Base-by-base conservation (phyloP, 208 protist genomes). In the Acanthamoeba healyi region DNA sequence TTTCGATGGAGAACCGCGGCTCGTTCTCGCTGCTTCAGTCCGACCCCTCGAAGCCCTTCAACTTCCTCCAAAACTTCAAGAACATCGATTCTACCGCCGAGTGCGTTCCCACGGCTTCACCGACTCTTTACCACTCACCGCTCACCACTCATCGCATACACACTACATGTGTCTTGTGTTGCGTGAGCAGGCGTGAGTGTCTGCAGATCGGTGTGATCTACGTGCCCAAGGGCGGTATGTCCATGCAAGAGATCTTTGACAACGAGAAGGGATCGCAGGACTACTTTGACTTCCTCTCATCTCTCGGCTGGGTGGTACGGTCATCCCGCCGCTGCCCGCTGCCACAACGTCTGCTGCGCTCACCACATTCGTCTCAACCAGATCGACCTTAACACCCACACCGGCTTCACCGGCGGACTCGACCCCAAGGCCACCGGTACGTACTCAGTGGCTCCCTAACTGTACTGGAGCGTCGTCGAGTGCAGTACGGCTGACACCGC, bases 1-100 rank as follows among this genome's bases (percentile, higher is more conserved):
- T 90, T 7, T 90, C 82, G 51, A 38, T 90, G 82, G 82, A 90
- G 32, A 90, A 90, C 82, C 49, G 82, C 22, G 54, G 82, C 51
- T 2, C 54, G 38, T 90, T 90, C 42, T 65, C 82, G 29, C 58
- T 90, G n/a, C 82, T 90, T 10, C 82, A 90, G 58, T 36, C 58
- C 34, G 82, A 90, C 34, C 51, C 82, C 4, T 63, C 56, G 38
- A 90, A 90, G 54, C 82, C 82, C 38, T 90, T 90, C 56, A 90
- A 90, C 38, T 90, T 90, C 58, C 82, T 90, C 12, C 82, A 90
- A 70, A 90, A 90, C 82, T 90, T 90, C 82, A 90, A 90, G 38
- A 90, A 90, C 82, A 38, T 90, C 49, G 82, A 90, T 38, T 22
- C 38, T 2, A 49, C 54, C 4, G 36, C 58, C 42, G 82, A 90